Evolutionary conservation across 1,139 yeast genomes (phyloP), one percentile per base, ranked within the genome.

Genomic region (Debaryomyces sp.): DNA sequence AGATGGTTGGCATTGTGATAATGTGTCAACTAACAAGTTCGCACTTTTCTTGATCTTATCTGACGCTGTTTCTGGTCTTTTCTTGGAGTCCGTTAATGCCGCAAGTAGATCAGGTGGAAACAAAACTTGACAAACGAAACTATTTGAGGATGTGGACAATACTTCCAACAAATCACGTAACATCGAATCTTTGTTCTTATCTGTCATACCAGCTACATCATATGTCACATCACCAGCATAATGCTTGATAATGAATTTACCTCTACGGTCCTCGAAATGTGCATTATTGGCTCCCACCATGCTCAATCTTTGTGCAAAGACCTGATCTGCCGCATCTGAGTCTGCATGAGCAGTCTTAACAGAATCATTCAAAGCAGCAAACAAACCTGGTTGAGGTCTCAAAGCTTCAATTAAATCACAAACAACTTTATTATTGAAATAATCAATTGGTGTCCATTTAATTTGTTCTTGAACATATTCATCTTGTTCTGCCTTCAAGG

Each of bases 331-430:
- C 10, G 99, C 99, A 49, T 77, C 81, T 1, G 97, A 88, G 65
- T 95, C 99, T 2, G 99, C 99, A 67, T 95, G 99, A 0, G 99
- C 99, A 15, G 98, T 95, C 44, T 97, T 97, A 64, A 92, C 87
- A 0, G 98, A 94, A 72, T 95, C 99, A 68, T 94, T 94, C 69
- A 95, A 79, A 1, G 97, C 97, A 2, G 99, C 96, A 72, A 95
- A 92, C 45, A 95, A 80, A 52, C 99, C 99, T 0, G 98, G 98
- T 51, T 71, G 77, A 1, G 99, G 99, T 62, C 97, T 82, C 50
- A 84, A 83, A 32, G 91, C 89, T 70, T 95, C 99, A 64, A 95
- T 95, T 65, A 95, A 79, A 62, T 95, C 99, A 75, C 99, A 95
- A 37, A 95, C 99, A 58, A 95, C 87, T 69, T 94, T 87, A 70